Evolutionary conservation across 2,329 filamentous ascomycete genomes (phyloP), one percentile per base, ranked within the genome.

Genomic region (Apiospora koreana): DNA sequence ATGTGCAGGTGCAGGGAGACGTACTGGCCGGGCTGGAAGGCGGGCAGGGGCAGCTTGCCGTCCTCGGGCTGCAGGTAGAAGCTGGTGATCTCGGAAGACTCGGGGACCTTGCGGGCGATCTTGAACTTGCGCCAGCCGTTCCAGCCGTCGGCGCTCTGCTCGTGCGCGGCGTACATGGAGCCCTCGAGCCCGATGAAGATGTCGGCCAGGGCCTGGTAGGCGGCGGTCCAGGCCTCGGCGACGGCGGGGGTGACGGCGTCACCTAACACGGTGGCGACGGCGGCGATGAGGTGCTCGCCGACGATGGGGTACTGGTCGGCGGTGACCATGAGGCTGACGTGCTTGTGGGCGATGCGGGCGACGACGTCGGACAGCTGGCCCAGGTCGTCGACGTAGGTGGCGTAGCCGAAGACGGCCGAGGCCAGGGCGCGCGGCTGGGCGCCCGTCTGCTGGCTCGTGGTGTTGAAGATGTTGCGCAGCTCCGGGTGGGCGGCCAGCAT

Each of bases 331-430:
- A 95, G 85, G 1, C 89, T 92, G 31, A 86, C 91, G 77, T 95
- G 93, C 82, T 94, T 94, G 76, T 94, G 89, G 70, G 90, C 91
- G 73, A 95, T 94, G 75, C 91, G 87, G 79, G 93, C 90, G 18
- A 89, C 83, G 43, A 82, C 83, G 42, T 87, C 84, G 16, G 79
- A 79, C 5, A 94, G 84, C 25, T 83, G 87, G 65, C 85, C 86
- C 0, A 93, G 85, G 77, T 94, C 86, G 79, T 94, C 91, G 76
- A 95, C 92, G 80, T 94, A 86, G 43, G 85, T 82, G 66, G 93
- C 93, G 76, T 94, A 95, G 69, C 91, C 91, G 74, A 92, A 88
- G 8, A 95, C 87, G 1, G 92, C 86, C 50, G 83, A 85, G 14
- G 92, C 92, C 8, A 95, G 87, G 2, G 93, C 92, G n/a, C 85